Evolutionary conservation across 1,284 basidiomycete genomes (phyloP).

Genomic region (Trametes polyzona): DNA sequence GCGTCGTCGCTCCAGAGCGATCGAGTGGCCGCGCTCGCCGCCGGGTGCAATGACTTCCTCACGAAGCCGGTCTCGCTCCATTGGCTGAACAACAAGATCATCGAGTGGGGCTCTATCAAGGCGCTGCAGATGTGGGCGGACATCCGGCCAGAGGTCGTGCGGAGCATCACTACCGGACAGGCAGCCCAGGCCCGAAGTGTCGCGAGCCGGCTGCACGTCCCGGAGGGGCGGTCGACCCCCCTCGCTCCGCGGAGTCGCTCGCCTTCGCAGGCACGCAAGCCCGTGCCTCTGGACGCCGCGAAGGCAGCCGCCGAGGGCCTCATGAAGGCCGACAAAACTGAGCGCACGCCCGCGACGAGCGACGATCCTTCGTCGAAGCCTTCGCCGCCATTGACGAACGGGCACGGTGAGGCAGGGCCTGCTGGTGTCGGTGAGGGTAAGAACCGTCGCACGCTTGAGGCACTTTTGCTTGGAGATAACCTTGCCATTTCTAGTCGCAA

Average conservation of each 20-base stretch:
- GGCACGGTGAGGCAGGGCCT: background rate
- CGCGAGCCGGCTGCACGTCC: conserved; percentile 71
- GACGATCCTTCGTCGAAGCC: conserved; percentile 1
- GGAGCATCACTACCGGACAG: conserved; percentile 58
- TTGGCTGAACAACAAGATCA: conserved; percentile 98
- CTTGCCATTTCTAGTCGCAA: background rate
- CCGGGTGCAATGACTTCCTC: conserved; percentile 98
- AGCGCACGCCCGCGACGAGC: background rate
- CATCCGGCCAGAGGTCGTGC: conserved; percentile 64
- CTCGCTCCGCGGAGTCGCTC: conserved; percentile 37
- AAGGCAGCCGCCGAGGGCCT: conserved; percentile 20
- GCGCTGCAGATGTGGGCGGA: conserved; percentile 89
- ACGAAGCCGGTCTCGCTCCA: conserved; percentile 95
- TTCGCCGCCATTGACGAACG: background rate
- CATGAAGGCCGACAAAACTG: conserved; percentile 17
- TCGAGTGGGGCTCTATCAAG: conserved; percentile 96
- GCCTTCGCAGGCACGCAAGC: conserved; percentile 31
- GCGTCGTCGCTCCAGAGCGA: conserved; percentile 93
- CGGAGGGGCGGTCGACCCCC: conserved; percentile 52
- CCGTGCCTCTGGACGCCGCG: conserved; percentile 22
- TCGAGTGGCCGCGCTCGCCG: conserved; percentile 93
- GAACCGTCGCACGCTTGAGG: background rate
- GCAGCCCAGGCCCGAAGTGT: conserved; percentile 65
- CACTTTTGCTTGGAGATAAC: conserved; percentile 16
- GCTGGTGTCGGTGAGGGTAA: conserved; percentile 1